Percentiles rank a stretch among this genome's conserved stretches.
phyloP scores from a whole-genome alignment of 2,329 filamentous ascomycete species.

The Lachnellula suecica region DNA sequence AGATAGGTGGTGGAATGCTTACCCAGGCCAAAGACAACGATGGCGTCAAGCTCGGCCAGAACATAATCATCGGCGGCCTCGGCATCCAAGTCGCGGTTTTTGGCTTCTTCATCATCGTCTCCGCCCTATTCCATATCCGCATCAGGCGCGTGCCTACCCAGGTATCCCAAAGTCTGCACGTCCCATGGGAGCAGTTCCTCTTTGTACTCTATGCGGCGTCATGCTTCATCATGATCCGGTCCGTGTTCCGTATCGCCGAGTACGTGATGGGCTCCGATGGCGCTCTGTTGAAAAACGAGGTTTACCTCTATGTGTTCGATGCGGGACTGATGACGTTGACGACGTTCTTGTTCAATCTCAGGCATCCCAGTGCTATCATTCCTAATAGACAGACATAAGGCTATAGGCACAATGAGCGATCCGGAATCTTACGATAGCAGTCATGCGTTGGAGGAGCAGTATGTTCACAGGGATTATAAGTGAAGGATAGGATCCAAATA shows the following conservation, averaged over 20 bases:
- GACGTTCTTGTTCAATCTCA: conserved; percentile 34
- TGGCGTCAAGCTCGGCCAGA: conserved; percentile 33
- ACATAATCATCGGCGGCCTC: conserved; percentile 47
- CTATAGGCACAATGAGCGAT: too few species aligned
- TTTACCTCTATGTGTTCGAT: conserved; percentile 43
- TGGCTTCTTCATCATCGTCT: conserved; percentile 45
- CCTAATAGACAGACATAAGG: too few species aligned
- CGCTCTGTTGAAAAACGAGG: conserved; percentile 41
- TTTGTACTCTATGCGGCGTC: conserved; percentile 40
- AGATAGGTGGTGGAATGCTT: conserved; percentile 32
- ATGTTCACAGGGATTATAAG: too few species aligned
- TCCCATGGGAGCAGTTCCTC: conserved; percentile 38
- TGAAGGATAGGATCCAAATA: too few species aligned
- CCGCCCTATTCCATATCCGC: conserved; percentile 43
- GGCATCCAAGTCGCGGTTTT: conserved; percentile 51
- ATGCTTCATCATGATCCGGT: conserved; percentile 43
- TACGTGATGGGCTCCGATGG: conserved; percentile 42
- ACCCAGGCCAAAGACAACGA: conserved; percentile 14
- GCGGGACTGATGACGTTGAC: conserved; percentile 40
- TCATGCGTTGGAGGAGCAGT: too few species aligned
- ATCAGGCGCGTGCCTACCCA: conserved; percentile 32
- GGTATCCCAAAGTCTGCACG: conserved; percentile 9
- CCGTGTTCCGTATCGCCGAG: conserved; percentile 45
- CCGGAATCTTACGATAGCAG: too few species aligned
- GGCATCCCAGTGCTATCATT: conserved; percentile 34